Conservation (phyloP, 2,329 filamentous ascomycete species). For the Verticillium isaacii region DNA sequence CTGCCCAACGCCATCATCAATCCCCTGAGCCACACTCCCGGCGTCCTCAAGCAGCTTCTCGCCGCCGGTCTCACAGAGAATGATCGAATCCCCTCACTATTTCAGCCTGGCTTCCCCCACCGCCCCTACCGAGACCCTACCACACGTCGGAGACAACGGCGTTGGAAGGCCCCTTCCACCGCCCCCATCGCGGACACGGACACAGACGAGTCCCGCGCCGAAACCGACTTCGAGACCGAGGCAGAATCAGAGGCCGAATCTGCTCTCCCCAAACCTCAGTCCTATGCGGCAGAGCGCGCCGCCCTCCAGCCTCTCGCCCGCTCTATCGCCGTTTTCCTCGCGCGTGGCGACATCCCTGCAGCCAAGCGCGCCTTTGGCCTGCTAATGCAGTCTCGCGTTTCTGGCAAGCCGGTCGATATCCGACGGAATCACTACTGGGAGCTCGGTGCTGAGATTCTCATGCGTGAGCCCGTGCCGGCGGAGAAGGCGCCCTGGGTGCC, state of each 20-base stretch:
- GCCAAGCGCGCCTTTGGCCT: conserved; percentile 73
- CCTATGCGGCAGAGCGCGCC: conserved; percentile 9
- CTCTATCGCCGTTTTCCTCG: conserved; percentile 70
- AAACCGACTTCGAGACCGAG: background rate
- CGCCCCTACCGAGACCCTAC: conserved; percentile 17
- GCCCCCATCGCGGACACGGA: background rate
- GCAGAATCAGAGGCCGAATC: conserved; percentile 9
- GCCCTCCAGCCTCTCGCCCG: conserved; percentile 15
- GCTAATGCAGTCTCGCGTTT: conserved; percentile 44
- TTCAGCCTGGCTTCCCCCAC: conserved; percentile 47
- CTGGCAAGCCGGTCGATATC: conserved; percentile 59
- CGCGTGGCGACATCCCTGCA: conserved; percentile 63
- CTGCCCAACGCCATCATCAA: conserved; percentile 39
- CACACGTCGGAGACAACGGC: background rate
- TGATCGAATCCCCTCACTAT: conserved; percentile 34
- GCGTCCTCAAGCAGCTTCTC: conserved; percentile 46
- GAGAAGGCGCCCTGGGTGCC: background rate
- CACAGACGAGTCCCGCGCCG: conserved; percentile 1
- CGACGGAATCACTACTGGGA: conserved; percentile 71
- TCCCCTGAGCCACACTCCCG: conserved; percentile 48
- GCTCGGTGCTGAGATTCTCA: conserved; percentile 77
- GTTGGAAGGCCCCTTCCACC: background rate
- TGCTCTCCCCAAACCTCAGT: conserved; percentile 11
- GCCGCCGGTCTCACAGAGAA: conserved; percentile 47
- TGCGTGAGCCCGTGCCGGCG: conserved; percentile 46